phyloP scores from a whole-genome alignment of 73 alveolate genomes.

The Stentor roeselii region DNA sequence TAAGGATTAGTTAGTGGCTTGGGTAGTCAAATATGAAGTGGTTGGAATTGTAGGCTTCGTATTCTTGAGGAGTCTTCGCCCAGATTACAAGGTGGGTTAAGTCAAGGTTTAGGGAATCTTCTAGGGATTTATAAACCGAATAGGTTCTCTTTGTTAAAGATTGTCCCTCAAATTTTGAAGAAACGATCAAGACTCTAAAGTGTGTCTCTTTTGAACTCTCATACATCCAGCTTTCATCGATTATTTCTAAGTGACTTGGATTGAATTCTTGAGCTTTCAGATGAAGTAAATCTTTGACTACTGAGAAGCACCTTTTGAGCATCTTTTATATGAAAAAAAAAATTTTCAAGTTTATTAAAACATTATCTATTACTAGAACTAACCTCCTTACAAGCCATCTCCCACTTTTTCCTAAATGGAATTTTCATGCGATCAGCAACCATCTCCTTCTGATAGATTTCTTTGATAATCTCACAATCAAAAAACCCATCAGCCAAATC shows the following conservation, averaged over 20 bases:
- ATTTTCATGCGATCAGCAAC: not conserved
- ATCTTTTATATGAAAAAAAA: no score
- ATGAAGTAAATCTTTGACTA: not conserved
- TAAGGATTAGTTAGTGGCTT: no score
- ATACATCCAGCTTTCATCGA: not conserved
- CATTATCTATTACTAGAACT: not conserved
- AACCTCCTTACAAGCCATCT: not conserved
- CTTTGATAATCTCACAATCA: not conserved
- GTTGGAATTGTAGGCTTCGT: not conserved
- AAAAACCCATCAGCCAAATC: not conserved
- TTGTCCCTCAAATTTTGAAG: not conserved
- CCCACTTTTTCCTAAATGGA: conserved; percentile 4
- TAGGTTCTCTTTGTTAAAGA: not conserved
- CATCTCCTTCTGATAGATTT: not conserved
- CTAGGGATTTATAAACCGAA: not conserved
- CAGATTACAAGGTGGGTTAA: no score
- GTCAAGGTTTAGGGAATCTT: not conserved
- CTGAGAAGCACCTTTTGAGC: not conserved
- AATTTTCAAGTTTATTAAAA: not conserved
- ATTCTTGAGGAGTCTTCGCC: not conserved
- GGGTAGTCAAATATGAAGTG: not conserved
- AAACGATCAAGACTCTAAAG: not conserved
- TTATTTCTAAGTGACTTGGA: not conserved
- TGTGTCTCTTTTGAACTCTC: not conserved
- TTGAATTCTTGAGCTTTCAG: not conserved